Base-by-base conservation (phyloP, 225 moss, liverwort and hornwort species). In the Lunularia cruciata region DNA sequence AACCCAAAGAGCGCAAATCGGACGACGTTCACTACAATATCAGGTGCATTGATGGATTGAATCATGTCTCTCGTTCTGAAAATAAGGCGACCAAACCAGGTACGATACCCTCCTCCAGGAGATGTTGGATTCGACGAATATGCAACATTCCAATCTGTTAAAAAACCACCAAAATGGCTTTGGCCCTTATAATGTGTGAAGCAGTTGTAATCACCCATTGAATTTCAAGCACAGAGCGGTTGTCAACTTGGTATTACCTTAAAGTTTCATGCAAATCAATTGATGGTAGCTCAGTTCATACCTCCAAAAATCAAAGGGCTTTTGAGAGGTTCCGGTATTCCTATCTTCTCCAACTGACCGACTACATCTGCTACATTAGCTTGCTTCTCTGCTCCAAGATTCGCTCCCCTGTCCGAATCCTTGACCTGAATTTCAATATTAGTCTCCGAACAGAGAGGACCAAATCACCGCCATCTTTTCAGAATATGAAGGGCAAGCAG, bases 271-370 rank as follows among this genome's bases (percentile, higher is more conserved):
- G n/a, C n/a, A 53, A 53, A 55, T 20, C 54, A 23, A 10, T 55
- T 28, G 54, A 8, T 38, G 1, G 19, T 60, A 0, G 6, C 25
- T 2, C 2, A 22, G 16, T 30, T 31, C 25, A 45, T 47, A 93
- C 98, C 93, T 86, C 98, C 98, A 51, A 98, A 98, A 57, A 93
- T 53, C 38, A 93, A 65, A 33, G 98, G 91, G 60, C 92, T 93
- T 28, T 86, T 65, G 18, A 98, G 92, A 58, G 98, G 93, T 59
- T 93, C 82, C 38, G 90, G 96, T 22, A 89, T 89, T 77, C 96
- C 82, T 47, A 81, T 67, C 7, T 75, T 76, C 84, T 98, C 98
- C 79, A 98, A 70, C 74, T 88, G 84, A 55, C 2, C 47, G 49
- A 88, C 90, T 35, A 91, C 57, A 26, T 83, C 79, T 5, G 74